Base-by-base conservation (phyloP, 305 asterid species). In the Solanum hybrid region DNA sequence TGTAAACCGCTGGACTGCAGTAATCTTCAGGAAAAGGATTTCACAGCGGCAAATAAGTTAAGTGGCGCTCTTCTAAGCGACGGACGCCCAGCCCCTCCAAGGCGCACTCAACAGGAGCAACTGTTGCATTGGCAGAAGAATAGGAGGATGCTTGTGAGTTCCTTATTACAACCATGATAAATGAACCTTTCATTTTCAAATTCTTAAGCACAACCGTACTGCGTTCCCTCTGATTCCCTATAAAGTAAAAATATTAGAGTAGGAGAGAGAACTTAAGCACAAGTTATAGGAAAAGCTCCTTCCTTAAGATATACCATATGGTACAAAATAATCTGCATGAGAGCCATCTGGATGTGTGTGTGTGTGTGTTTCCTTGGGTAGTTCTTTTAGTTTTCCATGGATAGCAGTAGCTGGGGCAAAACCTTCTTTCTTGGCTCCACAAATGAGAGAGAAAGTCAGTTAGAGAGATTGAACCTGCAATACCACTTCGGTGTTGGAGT, bases 31-130 rank as follows among this genome's bases (percentile, higher is more conserved):
- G 99, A 96, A 91, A 94, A 95, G 91, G 98, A 96, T 91, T 96
- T 96, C 91, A 93, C 98, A 40, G 94, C 91, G 26, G 95, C 94
- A 87, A 94, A 92, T 84, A 94, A 89, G 89, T 90, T 91, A 72
- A 97, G 98, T 90, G 98, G 98, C 73, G 94, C 95, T 88, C 96
- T 95, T 90, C 95, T 93, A 93, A 94, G 96, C 60, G 98, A 97
- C 90, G 99, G 98, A 82, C 98, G 96, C 40, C 98, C 99, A 81
- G 94, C 92, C 89, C 91, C 93, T 88, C 98, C 96, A 14, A 97
- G 90, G 91, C 98, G 98, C 90, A 97, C 98, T 85, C 99, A 97
- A 91, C 99, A 97, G 92, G 99, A 97, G 94, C 99, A 97, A 91
- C 93, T 96, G 88, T 94, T 92, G 92, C 97, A 96, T 94, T 97